Percentiles rank a stretch among this genome's conserved stretches.
Evolutionary conservation across 805 yeast species (phyloP).

Genomic region (Metschnikowia hibisci): DNA sequence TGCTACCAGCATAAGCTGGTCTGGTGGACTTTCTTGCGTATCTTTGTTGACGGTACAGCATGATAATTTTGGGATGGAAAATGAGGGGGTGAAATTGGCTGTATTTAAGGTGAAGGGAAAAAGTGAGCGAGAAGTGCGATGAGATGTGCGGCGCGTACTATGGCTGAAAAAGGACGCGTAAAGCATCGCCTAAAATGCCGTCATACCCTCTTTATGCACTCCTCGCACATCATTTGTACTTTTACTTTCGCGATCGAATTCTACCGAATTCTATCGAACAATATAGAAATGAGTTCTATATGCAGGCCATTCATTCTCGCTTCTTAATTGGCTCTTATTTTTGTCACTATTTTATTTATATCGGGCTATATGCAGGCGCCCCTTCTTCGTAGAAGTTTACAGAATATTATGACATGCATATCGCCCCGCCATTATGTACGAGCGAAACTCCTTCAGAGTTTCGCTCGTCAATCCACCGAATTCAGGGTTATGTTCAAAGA

Average conservation of each 20-base stretch:
- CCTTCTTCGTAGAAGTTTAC: too few species aligned
- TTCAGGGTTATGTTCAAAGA: too few species aligned
- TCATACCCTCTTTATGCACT: not conserved
- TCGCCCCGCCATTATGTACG: too few species aligned
- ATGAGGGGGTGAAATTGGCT: conserved; percentile 1
- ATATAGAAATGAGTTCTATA: not conserved
- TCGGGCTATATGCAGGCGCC: too few species aligned
- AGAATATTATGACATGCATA: too few species aligned
- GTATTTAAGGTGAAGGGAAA: conserved; percentile 9
- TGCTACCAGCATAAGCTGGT: conserved; percentile 4
- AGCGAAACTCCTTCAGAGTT: too few species aligned
- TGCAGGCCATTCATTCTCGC: not conserved
- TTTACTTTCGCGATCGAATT: not conserved
- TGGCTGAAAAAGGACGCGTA: conserved; percentile 1
- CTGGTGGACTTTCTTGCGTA: conserved; percentile 24
- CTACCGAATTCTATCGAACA: conserved; percentile 1
- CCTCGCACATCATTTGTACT: not conserved
- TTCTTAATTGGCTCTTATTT: not conserved
- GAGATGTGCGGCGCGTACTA: conserved; percentile 18
- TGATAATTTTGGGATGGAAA: not conserved
- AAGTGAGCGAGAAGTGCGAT: conserved; percentile 11
- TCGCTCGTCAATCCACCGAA: too few species aligned
- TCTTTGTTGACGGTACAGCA: conserved; percentile 19
- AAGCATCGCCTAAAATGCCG: not conserved
- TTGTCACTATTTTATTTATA: not conserved